phyloP scores from a whole-genome alignment of 129 eudicot genomes.

The Logfia minima region DNA sequence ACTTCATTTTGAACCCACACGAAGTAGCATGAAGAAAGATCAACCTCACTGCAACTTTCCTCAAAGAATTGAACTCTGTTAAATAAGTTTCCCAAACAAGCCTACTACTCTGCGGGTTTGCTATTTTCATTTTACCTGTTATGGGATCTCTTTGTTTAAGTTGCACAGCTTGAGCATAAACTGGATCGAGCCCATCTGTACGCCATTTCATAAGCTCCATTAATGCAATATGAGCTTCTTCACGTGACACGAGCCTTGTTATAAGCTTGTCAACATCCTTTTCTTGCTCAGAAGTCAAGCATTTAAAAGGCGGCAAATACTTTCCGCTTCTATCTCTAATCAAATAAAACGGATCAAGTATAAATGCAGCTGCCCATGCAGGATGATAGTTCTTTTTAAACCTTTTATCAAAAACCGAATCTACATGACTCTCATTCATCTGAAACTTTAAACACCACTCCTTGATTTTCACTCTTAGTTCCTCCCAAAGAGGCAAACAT shows the following conservation, averaged over 20 bases:
- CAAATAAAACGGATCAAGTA: conserved; percentile 81
- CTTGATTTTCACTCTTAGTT: conserved; percentile 57
- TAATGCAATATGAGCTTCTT: conserved; percentile 75
- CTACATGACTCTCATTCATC: conserved; percentile 55
- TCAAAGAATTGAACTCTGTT: conserved; percentile 62
- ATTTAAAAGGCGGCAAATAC: conserved; percentile 87
- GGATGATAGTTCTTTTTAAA: conserved; percentile 82
- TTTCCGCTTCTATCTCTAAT: conserved; percentile 73
- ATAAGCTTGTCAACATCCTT: conserved; percentile 87
- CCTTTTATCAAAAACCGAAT: conserved; percentile 65
- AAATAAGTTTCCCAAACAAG: conserved; percentile 92
- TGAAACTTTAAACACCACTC: conserved; percentile 76
- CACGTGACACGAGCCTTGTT: conserved; percentile 74
- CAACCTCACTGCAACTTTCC: conserved; percentile 89
- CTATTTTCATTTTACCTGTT: conserved; percentile 79
- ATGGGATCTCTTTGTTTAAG: conserved; percentile 72
- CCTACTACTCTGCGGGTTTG: conserved; percentile 83
- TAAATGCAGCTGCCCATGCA: conserved; percentile 93
- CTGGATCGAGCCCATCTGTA: conserved; percentile 88
- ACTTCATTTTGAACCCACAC: conserved; percentile 64
- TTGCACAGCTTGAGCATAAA: conserved; percentile 93
- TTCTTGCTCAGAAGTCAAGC: conserved; percentile 71
- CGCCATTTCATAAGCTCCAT: conserved; percentile 99
- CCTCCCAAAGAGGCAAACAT: conserved; percentile 93
- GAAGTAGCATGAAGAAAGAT: conserved; percentile 89